Conservation (phyloP, 495 filamentous ascomycete genomes). For the Aspergillus affinis region DNA sequence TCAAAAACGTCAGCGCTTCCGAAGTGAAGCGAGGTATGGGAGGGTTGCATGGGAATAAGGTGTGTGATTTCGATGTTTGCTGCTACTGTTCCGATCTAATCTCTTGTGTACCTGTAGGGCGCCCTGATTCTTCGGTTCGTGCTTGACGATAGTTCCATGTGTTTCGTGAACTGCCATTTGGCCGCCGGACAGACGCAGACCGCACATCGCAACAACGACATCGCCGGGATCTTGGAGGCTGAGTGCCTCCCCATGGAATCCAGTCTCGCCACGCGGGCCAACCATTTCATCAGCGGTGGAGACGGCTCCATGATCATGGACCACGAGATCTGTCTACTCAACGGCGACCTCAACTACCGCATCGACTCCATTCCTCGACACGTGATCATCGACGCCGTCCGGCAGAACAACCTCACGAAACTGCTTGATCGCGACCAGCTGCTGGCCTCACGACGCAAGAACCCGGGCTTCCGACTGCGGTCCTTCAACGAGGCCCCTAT, state of each 20-base stretch:
- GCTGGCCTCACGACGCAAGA: constrained; percentile 78
- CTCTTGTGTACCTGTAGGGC: constrained; percentile 47
- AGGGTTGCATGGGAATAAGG: constrained; percentile 92
- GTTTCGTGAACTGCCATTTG: constrained; percentile 96
- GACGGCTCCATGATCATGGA: constrained; percentile 96
- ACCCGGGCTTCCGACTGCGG: constrained; percentile 82
- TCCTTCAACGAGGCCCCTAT: constrained; percentile 85
- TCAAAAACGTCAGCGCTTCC: constrained; percentile 71
- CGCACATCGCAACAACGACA: constrained; percentile 86
- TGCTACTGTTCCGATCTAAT: constrained; percentile 14
- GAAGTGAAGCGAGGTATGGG: constrained; percentile 96
- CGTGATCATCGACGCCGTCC: constrained; percentile 80
- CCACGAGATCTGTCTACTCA: constrained; percentile 93
- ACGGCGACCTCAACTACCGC: constrained; percentile 96
- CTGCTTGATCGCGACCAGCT: constrained; percentile 95
- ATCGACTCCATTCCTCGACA: constrained; percentile 96
- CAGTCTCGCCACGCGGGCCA: constrained; percentile 56
- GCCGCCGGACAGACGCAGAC: constrained; percentile 92
- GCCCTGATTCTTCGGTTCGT: constrained; percentile 89
- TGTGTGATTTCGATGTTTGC: constrained; percentile 25
- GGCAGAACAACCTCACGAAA: constrained; percentile 76
- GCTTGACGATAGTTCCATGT: constrained; percentile 87
- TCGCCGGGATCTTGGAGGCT: constrained; percentile 84
- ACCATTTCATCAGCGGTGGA: constrained; percentile 84
- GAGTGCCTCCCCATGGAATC: constrained; percentile 66